These are phyloP conservation scores for Trichoderma koningii DNA, from an alignment of 2,329 filamentous ascomycete species.

Conservation along the genomic window DNA sequence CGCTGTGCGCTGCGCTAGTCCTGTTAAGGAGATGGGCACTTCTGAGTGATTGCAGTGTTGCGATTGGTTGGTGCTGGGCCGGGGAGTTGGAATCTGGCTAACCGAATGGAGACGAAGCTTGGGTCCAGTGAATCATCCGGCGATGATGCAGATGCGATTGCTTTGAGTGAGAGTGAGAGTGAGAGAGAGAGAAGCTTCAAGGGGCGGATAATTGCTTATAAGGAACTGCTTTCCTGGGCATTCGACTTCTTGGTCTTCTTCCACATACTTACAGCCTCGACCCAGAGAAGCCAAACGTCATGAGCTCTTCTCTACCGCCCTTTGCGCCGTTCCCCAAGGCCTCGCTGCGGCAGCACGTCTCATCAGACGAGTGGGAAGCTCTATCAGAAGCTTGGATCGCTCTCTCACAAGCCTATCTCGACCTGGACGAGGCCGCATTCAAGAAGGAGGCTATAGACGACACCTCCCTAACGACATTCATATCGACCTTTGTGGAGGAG, in stretches of 20 bases:
- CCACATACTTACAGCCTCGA: background rate
- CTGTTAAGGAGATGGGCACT: background rate
- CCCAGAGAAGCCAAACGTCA: background rate
- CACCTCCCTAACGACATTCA: conserved; percentile 50
- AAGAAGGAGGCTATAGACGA: conserved; percentile 53
- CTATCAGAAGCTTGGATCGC: conserved; percentile 76
- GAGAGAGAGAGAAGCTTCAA: conserved; percentile 13
- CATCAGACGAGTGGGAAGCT: conserved; percentile 71
- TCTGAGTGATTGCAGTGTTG: background rate
- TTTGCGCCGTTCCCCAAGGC: conserved; percentile 77
- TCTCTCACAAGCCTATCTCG: conserved; percentile 66
- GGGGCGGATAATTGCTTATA: background rate
- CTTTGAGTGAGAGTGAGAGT: too few relatives aligned
- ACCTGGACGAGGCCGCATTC: conserved; percentile 60
- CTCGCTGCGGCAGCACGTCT: conserved; percentile 66
- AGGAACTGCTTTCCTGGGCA: background rate
- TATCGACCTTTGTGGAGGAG: conserved; percentile 61
- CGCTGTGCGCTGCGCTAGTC: conserved; percentile 32
- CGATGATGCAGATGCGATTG: conserved; percentile 13
- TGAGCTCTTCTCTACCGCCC: conserved; percentile 55
- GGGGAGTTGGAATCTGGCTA: background rate
- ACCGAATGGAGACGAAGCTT: background rate
- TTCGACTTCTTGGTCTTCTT: background rate
- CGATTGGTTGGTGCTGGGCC: conserved; percentile 27
- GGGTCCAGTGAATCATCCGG: conserved; percentile 30